Evolutionary conservation across 768 basidiomycete species (phyloP).

Genomic region (Kwoniella heveanensis): DNA sequence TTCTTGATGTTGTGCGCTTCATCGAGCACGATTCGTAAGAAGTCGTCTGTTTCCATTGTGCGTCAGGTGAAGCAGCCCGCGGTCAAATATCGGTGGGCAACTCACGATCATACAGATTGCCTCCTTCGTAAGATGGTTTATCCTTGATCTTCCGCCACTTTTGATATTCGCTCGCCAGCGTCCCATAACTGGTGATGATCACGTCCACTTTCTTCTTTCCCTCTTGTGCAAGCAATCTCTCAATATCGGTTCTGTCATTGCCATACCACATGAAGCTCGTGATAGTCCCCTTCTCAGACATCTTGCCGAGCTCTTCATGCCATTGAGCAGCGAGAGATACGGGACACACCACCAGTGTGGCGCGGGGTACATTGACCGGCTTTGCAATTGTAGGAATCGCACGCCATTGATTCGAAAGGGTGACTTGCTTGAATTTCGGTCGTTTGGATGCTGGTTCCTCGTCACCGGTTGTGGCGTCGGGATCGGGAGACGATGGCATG

Average conservation of each 20-base stretch:
- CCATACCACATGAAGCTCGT: conserved; percentile 83
- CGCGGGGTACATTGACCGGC: conserved; percentile 65
- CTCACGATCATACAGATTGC: conserved; percentile 52
- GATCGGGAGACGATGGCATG: conserved; percentile 32
- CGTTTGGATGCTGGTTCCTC: conserved; percentile 44
- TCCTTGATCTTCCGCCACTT: conserved; percentile 58
- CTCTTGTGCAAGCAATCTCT: conserved; percentile 60
- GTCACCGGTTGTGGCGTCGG: conserved; percentile 13
- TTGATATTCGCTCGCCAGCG: conserved; percentile 78
- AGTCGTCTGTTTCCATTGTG: conserved; percentile 45
- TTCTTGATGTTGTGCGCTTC: conserved; percentile 97
- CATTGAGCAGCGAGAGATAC: conserved; percentile 90
- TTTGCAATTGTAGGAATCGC: conserved; percentile 53
- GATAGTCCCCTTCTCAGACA: conserved; percentile 70
- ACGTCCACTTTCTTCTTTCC: conserved; percentile 68
- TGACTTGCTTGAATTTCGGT: conserved; percentile 54
- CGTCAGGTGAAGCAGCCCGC: too few relatives aligned
- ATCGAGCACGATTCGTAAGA: conserved; percentile 60
- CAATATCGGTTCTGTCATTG: conserved; percentile 75
- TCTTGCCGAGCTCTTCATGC: conserved; percentile 87
- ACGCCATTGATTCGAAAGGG: conserved; percentile 53
- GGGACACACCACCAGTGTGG: conserved; percentile 88
- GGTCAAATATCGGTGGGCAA: too few relatives aligned
- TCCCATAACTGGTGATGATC: conserved; percentile 91
- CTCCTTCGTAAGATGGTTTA: conserved; percentile 68